Evolutionary conservation across 2,329 filamentous ascomycete species (phyloP).

Genomic region (Fusarium xylarioides): DNA sequence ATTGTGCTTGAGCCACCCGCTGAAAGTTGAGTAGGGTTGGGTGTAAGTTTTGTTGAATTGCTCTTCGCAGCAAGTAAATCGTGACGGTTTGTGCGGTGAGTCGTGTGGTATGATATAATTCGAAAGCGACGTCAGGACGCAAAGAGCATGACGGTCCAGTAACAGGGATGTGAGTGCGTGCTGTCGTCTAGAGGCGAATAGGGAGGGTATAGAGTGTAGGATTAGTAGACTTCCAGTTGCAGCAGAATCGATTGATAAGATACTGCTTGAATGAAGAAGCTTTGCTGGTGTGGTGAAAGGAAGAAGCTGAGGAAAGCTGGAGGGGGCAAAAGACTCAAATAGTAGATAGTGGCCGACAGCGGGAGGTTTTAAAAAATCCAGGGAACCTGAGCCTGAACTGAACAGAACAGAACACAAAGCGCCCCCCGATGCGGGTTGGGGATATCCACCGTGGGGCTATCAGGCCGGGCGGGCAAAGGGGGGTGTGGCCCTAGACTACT

Average conservation of each 20-base stretch:
- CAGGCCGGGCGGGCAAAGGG: constrained; percentile 2
- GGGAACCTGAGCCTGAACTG: background rate
- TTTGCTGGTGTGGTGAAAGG: background rate
- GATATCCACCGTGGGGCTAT: constrained; percentile 24
- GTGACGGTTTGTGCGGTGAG: constrained; percentile 16
- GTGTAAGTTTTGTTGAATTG: constrained; percentile 27
- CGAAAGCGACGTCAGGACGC: constrained; percentile 35
- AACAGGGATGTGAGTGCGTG: constrained; percentile 6
- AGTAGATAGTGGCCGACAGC: constrained; percentile 32
- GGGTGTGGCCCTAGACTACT: constrained; percentile 21
- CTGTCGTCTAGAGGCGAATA: background rate
- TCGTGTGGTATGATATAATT: background rate
- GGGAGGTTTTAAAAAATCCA: constrained; percentile 42
- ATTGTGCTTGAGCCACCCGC: constrained; percentile 23
- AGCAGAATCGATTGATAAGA: constrained; percentile 39
- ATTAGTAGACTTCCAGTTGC: background rate
- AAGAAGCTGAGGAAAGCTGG: constrained; percentile 20
- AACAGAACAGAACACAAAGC: constrained; percentile 3
- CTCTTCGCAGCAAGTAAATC: constrained; percentile 28
- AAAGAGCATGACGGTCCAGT: constrained; percentile 37
- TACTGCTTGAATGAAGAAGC: background rate
- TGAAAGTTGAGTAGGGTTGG: constrained; percentile 6
- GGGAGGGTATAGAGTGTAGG: background rate
- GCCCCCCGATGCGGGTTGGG: constrained; percentile 36
- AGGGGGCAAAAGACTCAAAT: constrained; percentile 36